Percentiles rank a stretch among this genome's conserved stretches.
Evolutionary conservation across 192 early-diverging fungal genomes (phyloP).

Genomic region (Backusella luteola): DNA sequence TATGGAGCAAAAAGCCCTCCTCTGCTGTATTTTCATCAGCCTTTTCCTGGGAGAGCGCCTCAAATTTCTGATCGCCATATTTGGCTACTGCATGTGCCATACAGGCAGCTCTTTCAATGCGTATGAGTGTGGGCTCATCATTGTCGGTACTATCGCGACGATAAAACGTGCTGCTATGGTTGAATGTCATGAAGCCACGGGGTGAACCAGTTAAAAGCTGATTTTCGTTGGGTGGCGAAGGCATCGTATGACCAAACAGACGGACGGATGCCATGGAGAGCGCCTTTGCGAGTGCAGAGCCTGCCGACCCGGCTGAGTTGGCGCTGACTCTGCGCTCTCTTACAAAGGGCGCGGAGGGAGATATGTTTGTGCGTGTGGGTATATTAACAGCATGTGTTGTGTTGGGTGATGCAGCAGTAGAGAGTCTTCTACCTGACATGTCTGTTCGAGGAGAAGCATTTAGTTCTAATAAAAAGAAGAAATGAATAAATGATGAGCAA

Average conservation of each 20-base stretch:
- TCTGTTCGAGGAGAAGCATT: constrained; percentile 19
- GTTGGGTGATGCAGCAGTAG: background rate
- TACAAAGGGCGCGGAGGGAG: constrained; percentile 7
- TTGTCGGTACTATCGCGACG: constrained; percentile 19
- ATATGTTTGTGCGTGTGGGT: background rate
- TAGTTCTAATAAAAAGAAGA: constrained; percentile 23
- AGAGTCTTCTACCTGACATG: background rate
- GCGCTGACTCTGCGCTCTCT: constrained; percentile 30
- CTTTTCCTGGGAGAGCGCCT: constrained; percentile 44
- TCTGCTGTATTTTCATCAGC: constrained; percentile 44
- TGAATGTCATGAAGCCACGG: constrained; percentile 9
- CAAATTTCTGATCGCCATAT: constrained; percentile 59
- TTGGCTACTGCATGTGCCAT: constrained; percentile 71
- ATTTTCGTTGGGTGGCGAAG: constrained; percentile 43
- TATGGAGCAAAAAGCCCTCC: constrained; percentile 70
- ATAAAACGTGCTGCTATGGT: background rate
- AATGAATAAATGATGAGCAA: background rate
- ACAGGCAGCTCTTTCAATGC: constrained; percentile 68
- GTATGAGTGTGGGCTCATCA: constrained; percentile 48
- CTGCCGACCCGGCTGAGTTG: constrained; percentile 30
- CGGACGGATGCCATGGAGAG: constrained; percentile 52
- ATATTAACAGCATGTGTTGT: constrained; percentile 7
- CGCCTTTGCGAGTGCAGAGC: constrained; percentile 52
- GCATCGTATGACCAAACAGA: constrained; percentile 52
- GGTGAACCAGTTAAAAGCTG: constrained; percentile 9